Evolutionary conservation across 805 yeast species (phyloP).

Genomic region (Myxozyma neotropica): DNA sequence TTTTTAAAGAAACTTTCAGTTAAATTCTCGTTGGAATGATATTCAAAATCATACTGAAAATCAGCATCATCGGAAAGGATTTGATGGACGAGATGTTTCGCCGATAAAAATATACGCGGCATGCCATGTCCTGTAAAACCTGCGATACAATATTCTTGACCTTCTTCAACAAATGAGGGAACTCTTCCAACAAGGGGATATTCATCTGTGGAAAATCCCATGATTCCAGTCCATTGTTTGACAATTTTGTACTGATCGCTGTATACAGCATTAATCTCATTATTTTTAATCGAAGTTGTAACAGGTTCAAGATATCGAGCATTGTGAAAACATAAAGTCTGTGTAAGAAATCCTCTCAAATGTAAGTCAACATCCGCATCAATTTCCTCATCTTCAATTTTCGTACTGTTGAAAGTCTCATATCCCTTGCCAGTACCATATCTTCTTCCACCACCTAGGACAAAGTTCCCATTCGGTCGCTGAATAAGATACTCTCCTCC

Average conservation of each 20-base stretch:
- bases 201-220: constrained; percentile 50
- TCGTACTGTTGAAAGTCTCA: neutral
- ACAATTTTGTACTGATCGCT: constrained; percentile 14
- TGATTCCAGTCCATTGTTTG: constrained; percentile 52
- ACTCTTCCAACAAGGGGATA: constrained; percentile 52
- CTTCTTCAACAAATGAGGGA: constrained; percentile 35
- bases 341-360: constrained; percentile 26
- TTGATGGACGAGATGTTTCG: constrained; percentile 44
- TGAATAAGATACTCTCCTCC: constrained; percentile 30
- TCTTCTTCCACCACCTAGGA: constrained; percentile 36
- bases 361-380: constrained; percentile 42
- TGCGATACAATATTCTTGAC: constrained; percentile 47
- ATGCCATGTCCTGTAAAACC: constrained; percentile 58
- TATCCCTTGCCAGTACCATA: constrained; percentile 19
- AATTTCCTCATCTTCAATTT: constrained; percentile 24
- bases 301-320: constrained; percentile 38
- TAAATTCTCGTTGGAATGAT: neutral
- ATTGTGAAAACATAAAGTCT: constrained; percentile 38
- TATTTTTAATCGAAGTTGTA: constrained; percentile 32
- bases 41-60: constrained; percentile 18
- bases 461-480: constrained; percentile 34
- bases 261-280: neutral
- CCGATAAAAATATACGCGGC: constrained; percentile 51
- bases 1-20: neutral
- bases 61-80: constrained; percentile 23